A percentile compares a stretch with the other conserved stretches of the same genome.
phyloP scores from a whole-genome alignment of 140 eudicot genomes.

The Anethum foeniculum region DNA sequence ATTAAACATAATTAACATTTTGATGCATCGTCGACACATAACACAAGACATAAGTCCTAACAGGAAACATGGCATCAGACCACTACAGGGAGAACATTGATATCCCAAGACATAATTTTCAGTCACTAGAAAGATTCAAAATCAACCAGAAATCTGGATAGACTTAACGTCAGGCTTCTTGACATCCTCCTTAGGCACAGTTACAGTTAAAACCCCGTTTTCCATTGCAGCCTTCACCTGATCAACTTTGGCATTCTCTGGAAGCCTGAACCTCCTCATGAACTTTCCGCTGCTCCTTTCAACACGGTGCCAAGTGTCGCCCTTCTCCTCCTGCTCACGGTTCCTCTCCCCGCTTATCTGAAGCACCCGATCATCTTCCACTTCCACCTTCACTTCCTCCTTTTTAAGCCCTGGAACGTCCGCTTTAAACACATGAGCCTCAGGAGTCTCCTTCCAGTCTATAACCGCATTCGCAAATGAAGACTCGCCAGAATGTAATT shows the following conservation, averaged over 20 bases:
- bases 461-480: conserved; percentile 18
- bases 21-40: neutral
- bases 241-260: conserved; percentile 52
- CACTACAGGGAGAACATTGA: neutral
- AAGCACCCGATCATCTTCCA: conserved; percentile 43
- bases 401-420: conserved; percentile 34
- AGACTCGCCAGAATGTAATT: conserved; percentile 13
- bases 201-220: conserved; percentile 48
- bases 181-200: conserved; percentile 41
- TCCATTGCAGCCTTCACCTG: conserved; percentile 54
- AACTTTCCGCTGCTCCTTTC: conserved; percentile 67
- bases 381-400: conserved; percentile 42
- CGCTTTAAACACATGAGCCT: conserved; percentile 35
- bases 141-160: conserved; percentile 43
- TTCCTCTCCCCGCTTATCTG: conserved; percentile 57
- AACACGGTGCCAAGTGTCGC: conserved; percentile 51
- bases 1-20: neutral
- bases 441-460: conserved; percentile 43
- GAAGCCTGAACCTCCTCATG: conserved; percentile 42
- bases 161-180: conserved; percentile 43
- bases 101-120: neutral
- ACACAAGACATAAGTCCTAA: neutral
- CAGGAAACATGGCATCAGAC: neutral
- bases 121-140: neutral
- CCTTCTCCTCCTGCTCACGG: conserved; percentile 42